Evolutionary conservation across 2,329 filamentous ascomycete genomes (phyloP), one percentile per base, ranked within the genome.

Genomic region (Bipolaris sorokiniana): DNA sequence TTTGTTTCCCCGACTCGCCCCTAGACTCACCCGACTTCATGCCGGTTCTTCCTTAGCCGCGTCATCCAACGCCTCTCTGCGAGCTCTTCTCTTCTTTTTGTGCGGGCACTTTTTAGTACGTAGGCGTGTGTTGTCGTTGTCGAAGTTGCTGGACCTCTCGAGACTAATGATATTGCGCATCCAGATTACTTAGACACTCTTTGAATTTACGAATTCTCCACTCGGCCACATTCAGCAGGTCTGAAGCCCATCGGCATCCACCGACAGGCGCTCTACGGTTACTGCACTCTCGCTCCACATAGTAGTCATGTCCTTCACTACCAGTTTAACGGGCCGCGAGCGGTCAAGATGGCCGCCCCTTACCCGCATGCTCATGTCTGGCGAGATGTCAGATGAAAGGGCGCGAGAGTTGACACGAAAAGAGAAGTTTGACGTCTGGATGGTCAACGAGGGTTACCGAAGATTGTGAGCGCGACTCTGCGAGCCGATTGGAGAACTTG

Each of bases 391-490:
- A 52, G 87, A 88, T 69, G 88, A 92, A 73, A 84, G 81, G 69
- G 87, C 89, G 65, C 87, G 87, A 72, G 84, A 88, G 54, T 79
- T 94, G 66, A 86, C 86, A 22, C 77, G 85, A 61, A 84, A 85
- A 70, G 89, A 94, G 75, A 89, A 85, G 73, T 89, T 94, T 71
- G 89, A 93, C 76, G 83, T 88, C 64, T 95, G 91, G 91, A 93
- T 95, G 90, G 89, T 94, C 60, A 94, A 94, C 74, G 91, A 94
- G 74, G 91, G 91, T 59, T 92, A 92, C 75, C 84, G 90, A 73
- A 83, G 90, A 86, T 83, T 94, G 86, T 92, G 82, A 55, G 88
- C 84, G 11, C 10, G 18, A n/a, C 22, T 7, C 18, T 31, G 3
- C 26, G 20, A 7, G 11, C 33, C 13, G n/a, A 28, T 13, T 1